phyloP scores from a whole-genome alignment of 805 yeast species.

The Suhomyces canberraensis region DNA sequence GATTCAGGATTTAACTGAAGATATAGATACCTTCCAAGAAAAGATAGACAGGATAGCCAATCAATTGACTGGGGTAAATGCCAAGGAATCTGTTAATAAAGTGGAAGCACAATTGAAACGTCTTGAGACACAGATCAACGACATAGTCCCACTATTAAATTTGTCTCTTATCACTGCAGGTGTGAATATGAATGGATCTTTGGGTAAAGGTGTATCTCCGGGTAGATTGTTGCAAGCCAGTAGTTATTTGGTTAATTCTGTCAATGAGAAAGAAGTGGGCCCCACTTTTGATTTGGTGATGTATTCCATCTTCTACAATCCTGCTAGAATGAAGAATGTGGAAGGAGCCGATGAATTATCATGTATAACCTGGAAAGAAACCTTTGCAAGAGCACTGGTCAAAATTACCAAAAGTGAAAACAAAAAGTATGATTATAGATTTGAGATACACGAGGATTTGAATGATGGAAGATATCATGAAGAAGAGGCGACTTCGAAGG shows the following conservation, averaged over 20 bases:
- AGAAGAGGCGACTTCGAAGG: conserved; percentile 33
- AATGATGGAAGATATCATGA: conserved; percentile 76
- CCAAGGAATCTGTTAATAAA: conserved; percentile 36
- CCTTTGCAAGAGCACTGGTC: conserved; percentile 54
- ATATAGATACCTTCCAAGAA: conserved; percentile 56
- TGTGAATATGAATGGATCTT: conserved; percentile 49
- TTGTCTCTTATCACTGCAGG: conserved; percentile 69
- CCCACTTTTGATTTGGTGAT: conserved; percentile 56
- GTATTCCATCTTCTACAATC: conserved; percentile 62
- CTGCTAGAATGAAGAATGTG: conserved; percentile 38
- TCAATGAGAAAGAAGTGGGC: conserved; percentile 43
- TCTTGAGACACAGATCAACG: conserved; percentile 55
- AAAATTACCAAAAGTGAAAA: conserved; percentile 29
- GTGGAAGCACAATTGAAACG: conserved; percentile 50
- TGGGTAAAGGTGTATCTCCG: conserved; percentile 57
- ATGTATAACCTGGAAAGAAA: conserved; percentile 71
- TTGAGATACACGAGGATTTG: conserved; percentile 54
- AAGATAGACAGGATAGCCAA: conserved; percentile 41
- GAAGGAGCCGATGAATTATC: conserved; percentile 20
- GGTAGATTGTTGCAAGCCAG: conserved; percentile 66
- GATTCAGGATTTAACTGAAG: conserved; percentile 52
- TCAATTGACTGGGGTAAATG: conserved; percentile 24
- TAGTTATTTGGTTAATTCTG: conserved; percentile 30
- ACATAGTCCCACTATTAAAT: conserved; percentile 64
- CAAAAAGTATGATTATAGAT: conserved; percentile 37